Conservation (phyloP, 2,329 filamentous ascomycete genomes). For the Aspergillus clavatus region DNA sequence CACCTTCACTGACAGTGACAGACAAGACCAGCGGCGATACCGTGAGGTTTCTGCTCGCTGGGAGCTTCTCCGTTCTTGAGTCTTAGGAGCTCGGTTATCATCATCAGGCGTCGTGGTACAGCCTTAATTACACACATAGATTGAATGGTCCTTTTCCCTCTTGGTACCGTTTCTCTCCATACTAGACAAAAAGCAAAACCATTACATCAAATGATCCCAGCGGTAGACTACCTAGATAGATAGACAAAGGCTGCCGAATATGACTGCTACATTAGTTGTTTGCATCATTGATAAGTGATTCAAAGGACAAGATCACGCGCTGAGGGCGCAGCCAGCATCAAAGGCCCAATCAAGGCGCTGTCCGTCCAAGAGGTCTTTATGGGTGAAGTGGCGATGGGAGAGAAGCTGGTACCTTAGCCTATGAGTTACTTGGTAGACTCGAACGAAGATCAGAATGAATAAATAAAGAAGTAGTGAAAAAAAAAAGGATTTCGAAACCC, state of each 20-base stretch:
- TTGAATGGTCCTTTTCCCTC: no score
- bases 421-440: no score
- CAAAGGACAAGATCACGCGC: conserved; percentile 7
- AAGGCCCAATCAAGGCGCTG: conserved; percentile 12
- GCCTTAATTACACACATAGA: no score
- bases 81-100: conserved; percentile 25
- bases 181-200: no score
- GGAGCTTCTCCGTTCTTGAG: conserved; percentile 4
- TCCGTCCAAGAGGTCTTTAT: conserved; percentile 8
- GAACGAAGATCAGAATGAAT: background rate
- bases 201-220: no score
- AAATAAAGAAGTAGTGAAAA: background rate
- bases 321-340: background rate
- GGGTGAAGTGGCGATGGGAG: conserved; percentile 13
- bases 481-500: background rate
- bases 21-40: conserved; percentile 22
- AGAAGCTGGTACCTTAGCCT: no score
- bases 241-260: no score
- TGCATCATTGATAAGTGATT: background rate
- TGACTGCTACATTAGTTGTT: background rate
- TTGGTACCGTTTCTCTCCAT: no score
- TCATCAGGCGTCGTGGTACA: conserved; percentile 15
- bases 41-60: conserved; percentile 17
- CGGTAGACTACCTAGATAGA: no score
- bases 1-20: conserved; percentile 41